Percentiles rank a stretch among this genome's conserved stretches.
Evolutionary conservation across 164 flowering plant species (phyloP).

Genomic region (Dillenia turbinata): DNA sequence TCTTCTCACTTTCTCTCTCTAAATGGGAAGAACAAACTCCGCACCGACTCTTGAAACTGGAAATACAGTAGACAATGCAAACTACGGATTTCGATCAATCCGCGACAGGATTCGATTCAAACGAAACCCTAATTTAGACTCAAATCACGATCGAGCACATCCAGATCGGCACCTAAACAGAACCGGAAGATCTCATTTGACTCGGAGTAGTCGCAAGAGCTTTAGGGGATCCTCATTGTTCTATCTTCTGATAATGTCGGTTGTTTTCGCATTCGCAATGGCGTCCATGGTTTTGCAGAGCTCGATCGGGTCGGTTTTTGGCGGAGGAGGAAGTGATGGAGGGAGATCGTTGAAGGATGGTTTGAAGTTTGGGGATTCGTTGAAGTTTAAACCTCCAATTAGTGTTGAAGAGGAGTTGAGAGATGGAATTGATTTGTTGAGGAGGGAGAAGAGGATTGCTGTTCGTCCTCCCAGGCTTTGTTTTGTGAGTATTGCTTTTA

Average conservation of each 20-base stretch:
- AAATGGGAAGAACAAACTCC: too few relatives aligned
- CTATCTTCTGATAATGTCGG: constrained; percentile 35
- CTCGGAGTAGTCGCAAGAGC: constrained; percentile 40
- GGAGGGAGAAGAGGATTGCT: constrained; percentile 40
- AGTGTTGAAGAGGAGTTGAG: constrained; percentile 14
- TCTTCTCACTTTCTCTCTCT: too few relatives aligned
- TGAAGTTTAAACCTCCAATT: constrained; percentile 41
- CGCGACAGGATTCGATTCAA: constrained; percentile 12
- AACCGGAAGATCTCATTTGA: constrained; percentile 34
- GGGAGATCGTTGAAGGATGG: constrained; percentile 27
- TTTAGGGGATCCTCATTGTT: constrained; percentile 36
- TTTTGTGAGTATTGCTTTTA: constrained; percentile 46
- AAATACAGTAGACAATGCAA: constrained; percentile 4
- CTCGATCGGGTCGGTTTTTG: constrained; percentile 42
- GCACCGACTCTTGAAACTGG: too few relatives aligned
- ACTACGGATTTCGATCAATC: constrained; percentile 9
- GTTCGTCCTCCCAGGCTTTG: constrained; percentile 64
- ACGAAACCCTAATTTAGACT: constrained; percentile 11
- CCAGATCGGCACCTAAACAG: constrained; percentile 25
- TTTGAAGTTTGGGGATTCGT: constrained; percentile 42
- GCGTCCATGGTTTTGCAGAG: constrained; percentile 63
- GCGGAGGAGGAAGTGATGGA: constrained; percentile 27
- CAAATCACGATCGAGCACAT: constrained; percentile 2
- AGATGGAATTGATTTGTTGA: constrained; percentile 38
- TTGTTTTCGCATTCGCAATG: constrained; percentile 43